Base-by-base conservation (phyloP, 2,329 filamentous ascomycete genomes). In the Ilyonectria mors-panacis region DNA sequence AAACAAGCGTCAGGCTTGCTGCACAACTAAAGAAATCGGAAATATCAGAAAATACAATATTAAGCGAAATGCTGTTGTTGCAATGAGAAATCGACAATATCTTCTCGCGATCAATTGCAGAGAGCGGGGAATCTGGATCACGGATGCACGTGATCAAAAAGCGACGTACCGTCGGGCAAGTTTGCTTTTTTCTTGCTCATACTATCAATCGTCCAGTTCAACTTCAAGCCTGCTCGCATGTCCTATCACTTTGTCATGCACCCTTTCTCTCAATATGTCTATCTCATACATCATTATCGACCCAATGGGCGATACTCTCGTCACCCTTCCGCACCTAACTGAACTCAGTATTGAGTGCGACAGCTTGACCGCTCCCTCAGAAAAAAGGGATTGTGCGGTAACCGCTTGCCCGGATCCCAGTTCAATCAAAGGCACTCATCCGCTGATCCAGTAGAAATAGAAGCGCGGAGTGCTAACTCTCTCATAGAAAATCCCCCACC, bases 241-340 rank as follows among this genome's bases (percentile, higher is more conserved):
- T n/a, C 39, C 39, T n/a, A 1, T 33, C 15, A 15, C 5, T n/a
- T n/a, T 8, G n/a, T n/a, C 17, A 42, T 42, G 15, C 39, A 42
- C 39, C 39, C 8, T 42, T 42, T 8, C 5, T 19, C 15, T 28
- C n/a, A 33, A 54, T 19, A 35, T 54, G 30, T 33, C 30, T 9
- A 54, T 19, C 23, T 35, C 50, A 17, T 35, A 28, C 6, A 12
- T 54, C 13, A 33, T 19, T n/a, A 42, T 42, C 39, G 39, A 19
- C n/a, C 39, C 39, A 42, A 15, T n/a, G 15, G 50, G 50, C 30
- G 50, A 54, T 17, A 54, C 50, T n/a, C 50, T 54, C 21, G n/a
- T 54, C n/a, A 19, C 21, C 35, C 50, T 54, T 35, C 23, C 50
- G 17, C 50, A 54, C 10, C 8, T 15, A 6, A 19, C 50, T 35